Evolutionary conservation across 1,139 yeast genomes (phyloP).

Genomic region (Diutina rugosa): DNA sequence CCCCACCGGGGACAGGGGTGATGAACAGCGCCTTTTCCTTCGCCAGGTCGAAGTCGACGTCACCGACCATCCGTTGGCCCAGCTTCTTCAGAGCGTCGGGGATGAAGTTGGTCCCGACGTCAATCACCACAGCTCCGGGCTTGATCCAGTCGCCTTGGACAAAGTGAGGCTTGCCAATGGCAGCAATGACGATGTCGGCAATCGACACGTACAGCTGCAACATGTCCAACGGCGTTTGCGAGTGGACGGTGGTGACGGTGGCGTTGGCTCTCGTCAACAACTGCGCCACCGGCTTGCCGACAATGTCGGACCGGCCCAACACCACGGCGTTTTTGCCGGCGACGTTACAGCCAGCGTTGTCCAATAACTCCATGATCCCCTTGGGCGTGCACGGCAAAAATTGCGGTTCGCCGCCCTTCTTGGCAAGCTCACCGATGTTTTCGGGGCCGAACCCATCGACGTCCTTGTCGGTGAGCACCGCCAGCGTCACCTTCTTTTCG

Average conservation of each 20-base stretch:
- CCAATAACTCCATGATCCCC: conserved; percentile 75
- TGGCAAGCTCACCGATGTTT: conserved; percentile 87
- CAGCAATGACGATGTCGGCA: conserved; percentile 90
- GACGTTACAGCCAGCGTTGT: conserved; percentile 44
- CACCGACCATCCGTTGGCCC: conserved; percentile 87
- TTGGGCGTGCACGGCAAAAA: conserved; percentile 95
- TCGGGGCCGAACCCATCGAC: conserved; percentile 92
- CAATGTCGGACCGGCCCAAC: conserved; percentile 91
- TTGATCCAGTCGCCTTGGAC: conserved; percentile 87
- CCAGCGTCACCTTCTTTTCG: conserved; percentile 65
- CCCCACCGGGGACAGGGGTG: conserved; percentile 99
- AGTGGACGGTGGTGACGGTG: conserved; percentile 79
- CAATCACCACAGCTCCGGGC: conserved; percentile 76
- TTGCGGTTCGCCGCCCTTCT: conserved; percentile 74
- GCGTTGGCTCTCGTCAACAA: conserved; percentile 67
- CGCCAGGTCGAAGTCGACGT: conserved; percentile 63
- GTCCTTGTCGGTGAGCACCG: conserved; percentile 71
- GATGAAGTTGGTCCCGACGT: conserved; percentile 90
- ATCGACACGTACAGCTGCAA: conserved; percentile 45
- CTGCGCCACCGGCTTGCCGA: conserved; percentile 86
- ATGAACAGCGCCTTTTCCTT: conserved; percentile 49
- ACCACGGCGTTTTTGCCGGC: conserved; percentile 78
- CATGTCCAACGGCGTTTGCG: conserved; percentile 48
- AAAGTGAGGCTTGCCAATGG: conserved; percentile 75
- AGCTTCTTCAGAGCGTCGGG: conserved; percentile 62